phyloP scores from a whole-genome alignment of 805 yeast species.

The Saturnispora zaruensis region DNA sequence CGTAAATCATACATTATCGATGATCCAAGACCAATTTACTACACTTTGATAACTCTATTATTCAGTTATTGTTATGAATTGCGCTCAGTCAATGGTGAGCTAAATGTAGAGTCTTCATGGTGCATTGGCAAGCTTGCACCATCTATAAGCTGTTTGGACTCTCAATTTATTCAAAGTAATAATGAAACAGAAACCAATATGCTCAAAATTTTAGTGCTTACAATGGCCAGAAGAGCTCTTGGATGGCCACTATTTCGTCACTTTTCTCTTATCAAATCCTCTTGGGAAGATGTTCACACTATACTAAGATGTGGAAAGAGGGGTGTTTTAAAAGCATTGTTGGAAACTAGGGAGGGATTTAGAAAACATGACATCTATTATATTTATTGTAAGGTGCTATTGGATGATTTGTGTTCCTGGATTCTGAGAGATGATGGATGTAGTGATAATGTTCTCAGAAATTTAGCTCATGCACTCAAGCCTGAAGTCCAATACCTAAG shows the following conservation, averaged over 20 bases:
- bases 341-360: conserved; percentile 62
- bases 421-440: conserved; percentile 47
- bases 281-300: conserved; percentile 69
- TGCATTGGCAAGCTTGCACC: conserved; percentile 81
- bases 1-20: conserved; percentile 49
- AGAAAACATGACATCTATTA: conserved; percentile 78
- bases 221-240: conserved; percentile 65
- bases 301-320: conserved; percentile 63
- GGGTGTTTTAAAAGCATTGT: conserved; percentile 48
- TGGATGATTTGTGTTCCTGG: conserved; percentile 78
- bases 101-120: conserved; percentile 88
- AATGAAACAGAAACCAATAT: conserved; percentile 28
- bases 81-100: conserved; percentile 62
- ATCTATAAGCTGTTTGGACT: conserved; percentile 65
- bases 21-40: conserved; percentile 47
- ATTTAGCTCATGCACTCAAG: conserved; percentile 57
- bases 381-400: conserved; percentile 67
- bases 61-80: conserved; percentile 71
- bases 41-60: conserved; percentile 55
- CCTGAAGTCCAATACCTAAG: conserved; percentile 32
- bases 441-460: conserved; percentile 48
- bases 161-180: conserved; percentile 36
- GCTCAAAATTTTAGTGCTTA: conserved; percentile 46
- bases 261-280: conserved; percentile 47
- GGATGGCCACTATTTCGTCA: conserved; percentile 75